A percentile compares a stretch with the other conserved stretches of the same genome.
Conservation (phyloP, 164 flowering plant genomes). For the Akebia trifoliata region DNA sequence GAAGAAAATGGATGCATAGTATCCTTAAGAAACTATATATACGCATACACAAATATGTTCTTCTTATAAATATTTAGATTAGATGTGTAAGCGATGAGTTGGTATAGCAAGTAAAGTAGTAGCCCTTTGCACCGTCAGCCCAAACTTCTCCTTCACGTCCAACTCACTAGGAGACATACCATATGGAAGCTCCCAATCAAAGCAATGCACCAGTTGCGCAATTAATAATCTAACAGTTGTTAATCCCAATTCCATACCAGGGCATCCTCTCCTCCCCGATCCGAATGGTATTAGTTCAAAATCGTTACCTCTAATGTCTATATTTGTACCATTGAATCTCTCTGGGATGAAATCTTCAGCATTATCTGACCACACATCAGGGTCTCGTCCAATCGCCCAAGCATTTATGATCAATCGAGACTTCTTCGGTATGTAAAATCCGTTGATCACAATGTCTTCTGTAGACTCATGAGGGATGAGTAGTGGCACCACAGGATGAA, state of each 20-base stretch:
- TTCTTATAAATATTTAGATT: no score
- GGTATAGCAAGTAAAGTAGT: background rate
- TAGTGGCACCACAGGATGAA: no score
- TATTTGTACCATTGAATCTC: background rate
- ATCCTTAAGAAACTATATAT: no score
- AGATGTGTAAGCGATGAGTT: conserved; percentile 1
- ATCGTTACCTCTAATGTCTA: background rate
- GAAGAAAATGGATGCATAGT: no score
- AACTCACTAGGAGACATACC: conserved; percentile 6
- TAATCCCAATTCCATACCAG: conserved; percentile 1
- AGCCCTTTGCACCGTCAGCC: background rate
- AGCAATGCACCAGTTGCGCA: conserved; percentile 10
- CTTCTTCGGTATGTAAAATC: conserved; percentile 5
- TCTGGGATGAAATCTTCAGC: conserved; percentile 2
- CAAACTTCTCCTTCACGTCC: conserved; percentile 6
- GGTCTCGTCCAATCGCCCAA: conserved; percentile 8
- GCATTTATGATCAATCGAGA: conserved; percentile 1
- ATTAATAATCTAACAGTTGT: background rate
- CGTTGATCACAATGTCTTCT: background rate
- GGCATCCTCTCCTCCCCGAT: conserved; percentile 12
- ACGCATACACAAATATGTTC: no score
- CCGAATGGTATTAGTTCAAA: conserved; percentile 10
- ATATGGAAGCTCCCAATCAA: conserved; percentile 12
- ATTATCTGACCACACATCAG: conserved; percentile 2
- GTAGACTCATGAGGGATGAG: background rate